Base-by-base conservation (phyloP, 345 rosid species). In the Heritiera fomes region DNA sequence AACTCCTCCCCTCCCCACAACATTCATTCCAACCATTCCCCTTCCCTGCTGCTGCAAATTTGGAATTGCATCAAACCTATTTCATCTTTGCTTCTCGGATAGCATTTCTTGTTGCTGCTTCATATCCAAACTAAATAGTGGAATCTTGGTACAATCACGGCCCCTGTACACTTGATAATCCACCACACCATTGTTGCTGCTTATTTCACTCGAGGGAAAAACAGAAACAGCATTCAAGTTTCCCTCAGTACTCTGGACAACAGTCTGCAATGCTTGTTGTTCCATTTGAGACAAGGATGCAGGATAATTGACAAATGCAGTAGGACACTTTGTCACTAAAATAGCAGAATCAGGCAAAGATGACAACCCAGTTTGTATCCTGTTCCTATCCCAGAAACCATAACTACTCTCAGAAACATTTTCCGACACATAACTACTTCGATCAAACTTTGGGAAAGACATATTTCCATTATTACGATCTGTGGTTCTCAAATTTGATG, bases 341-440 rank as follows among this genome's bases (percentile, higher is more conserved):
- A 86, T 75, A 34, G 94, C 85, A 1, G 98, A 92, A 83, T 92
- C 96, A 1, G 98, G 94, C 78, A 92, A 75, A 20, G 95, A 82
- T 20, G 94, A 68, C 83, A 87, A 83, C 76, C 97, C 94, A 1
- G 95, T 90, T 73, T 86, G 97, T 46, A 90, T 91, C 84, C 87
- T 87, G 77, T 79, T 91, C 76, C 97, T 97, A 82, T 93, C 97
- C 98, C 98, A 93, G 78, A 88, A 90, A 4, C 97, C 91, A 55
- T 90, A 89, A 81, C 91, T 89, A 71, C 86, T 90, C 75, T 83
- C 65, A 2, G 96, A 93, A 75, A 84, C 87, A 84, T 88, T 90
- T 81, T 94, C 93, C 34, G 83, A 85, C 50, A 85, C 88, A 73
- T 66, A 73, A 76, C 86, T 85, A 60, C 69, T 88, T 73, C 58